Conservation (phyloP, 169 alveolate species). For the Plasmodium knowlesi region DNA sequence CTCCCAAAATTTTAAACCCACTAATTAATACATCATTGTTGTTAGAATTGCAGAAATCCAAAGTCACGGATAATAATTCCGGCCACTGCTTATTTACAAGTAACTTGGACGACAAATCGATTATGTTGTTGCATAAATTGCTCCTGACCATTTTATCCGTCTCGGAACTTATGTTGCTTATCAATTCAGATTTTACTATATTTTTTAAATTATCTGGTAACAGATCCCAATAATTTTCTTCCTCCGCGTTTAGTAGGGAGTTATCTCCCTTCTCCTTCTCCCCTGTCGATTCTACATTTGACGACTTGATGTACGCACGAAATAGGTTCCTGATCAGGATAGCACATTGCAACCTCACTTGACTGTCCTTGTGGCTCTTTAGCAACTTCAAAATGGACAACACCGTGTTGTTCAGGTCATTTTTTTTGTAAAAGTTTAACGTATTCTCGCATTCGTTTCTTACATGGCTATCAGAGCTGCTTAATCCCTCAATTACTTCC, state of each 20-base stretch:
- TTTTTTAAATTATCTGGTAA: constrained; percentile 74
- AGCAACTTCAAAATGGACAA: constrained; percentile 78
- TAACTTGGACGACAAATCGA: constrained; percentile 79
- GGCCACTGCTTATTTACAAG: constrained; percentile 84
- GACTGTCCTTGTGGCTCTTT: constrained; percentile 80
- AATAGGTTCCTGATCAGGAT: constrained; percentile 80
- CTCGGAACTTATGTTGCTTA: constrained; percentile 78
- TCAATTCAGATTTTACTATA: constrained; percentile 77
- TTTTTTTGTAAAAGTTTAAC: constrained; percentile 76
- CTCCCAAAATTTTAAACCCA: constrained; percentile 84
- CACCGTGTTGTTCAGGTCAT: constrained; percentile 79
- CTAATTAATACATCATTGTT: constrained; percentile 80
- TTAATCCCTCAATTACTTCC: constrained; percentile 81
- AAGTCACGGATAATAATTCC: constrained; percentile 78
- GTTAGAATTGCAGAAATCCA: constrained; percentile 79
- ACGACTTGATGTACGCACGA: constrained; percentile 78
- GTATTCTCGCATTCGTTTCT: constrained; percentile 84
- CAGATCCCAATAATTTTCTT: constrained; percentile 65
- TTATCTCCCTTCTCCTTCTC: constrained; percentile 79
- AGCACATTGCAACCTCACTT: constrained; percentile 82
- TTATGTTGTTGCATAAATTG: constrained; percentile 83
- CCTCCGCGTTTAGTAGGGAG: constrained; percentile 43
- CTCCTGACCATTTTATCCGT: constrained; percentile 80
- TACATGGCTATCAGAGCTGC: constrained; percentile 80
- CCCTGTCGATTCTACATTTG: constrained; percentile 76